Base-by-base conservation (phyloP, 169 alveolate genomes). In the Plasmodium cynomolgi region DNA sequence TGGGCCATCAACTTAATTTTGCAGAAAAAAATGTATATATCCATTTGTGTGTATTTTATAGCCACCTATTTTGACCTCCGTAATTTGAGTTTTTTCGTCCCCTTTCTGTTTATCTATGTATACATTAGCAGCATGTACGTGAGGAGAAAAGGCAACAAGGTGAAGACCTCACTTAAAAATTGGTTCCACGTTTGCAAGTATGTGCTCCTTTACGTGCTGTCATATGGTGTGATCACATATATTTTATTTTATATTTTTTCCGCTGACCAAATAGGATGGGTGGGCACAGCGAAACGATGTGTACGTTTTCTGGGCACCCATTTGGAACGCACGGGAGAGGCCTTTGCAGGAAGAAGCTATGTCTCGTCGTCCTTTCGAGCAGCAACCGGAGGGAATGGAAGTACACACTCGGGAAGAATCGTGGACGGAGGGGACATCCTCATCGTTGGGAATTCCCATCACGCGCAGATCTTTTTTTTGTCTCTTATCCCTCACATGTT, bases 1-100 rank as follows among this genome's bases (percentile, higher is more conserved):
- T 91, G 95, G 95, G 37, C 85, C 83, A 50, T 81, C 31, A 91
- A 91, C 72, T 72, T 91, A 4, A 81, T 91, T 29, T 26, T 91
- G 15, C 75, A 68, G 44, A 91, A 91, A 81, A 91, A 15, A 44
- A 91, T 81, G 39, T 91, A 44, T 39, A 29, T 81, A 39, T 81
- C 92, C 2, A 47, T 91, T 71, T 15, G 47, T 13, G 29, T 81
- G 11, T 91, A 91, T 81, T 81, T 91, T 81, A 13, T 91, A 72
- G 31, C 92, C 23, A 91, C 47, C 33, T 91, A 81, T 81, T 68
- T 91, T 58, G 84, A 91, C 11, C 34, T 77, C 0, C 33, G 44
- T 44, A 91, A 91, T 72, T 71, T 81, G 31, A 71, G 34, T 9
- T 91, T 39, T 44, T 58, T 91, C 39, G 44, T 91, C 39, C 74